These are phyloP conservation scores for Quercus gilva DNA, from an alignment of 306 rosid species.

Conservation along the genomic window DNA sequence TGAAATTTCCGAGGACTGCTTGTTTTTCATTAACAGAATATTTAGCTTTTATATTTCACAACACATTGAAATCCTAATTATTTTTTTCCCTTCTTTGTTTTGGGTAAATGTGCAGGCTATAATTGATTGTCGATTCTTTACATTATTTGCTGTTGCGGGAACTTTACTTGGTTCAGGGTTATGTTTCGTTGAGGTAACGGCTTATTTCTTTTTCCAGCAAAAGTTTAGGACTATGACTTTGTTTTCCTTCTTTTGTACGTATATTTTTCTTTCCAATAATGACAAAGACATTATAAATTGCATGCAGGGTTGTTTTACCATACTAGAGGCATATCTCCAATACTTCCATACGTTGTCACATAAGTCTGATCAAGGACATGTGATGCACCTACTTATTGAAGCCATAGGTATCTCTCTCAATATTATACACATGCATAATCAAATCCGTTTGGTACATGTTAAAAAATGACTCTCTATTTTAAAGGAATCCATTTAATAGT, in stretches of 20 bases:
- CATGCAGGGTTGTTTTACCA: conserved; percentile 47
- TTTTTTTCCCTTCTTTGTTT: background rate
- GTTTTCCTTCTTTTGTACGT: background rate
- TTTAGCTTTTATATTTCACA: too few relatives aligned
- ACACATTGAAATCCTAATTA: too few relatives aligned
- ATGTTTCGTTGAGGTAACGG: conserved; percentile 47
- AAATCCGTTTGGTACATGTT: too few relatives aligned
- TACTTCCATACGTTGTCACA: conserved; percentile 40
- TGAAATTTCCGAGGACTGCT: too few relatives aligned
- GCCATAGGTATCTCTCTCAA: conserved; percentile 36
- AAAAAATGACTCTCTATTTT: too few relatives aligned
- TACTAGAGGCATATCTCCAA: conserved; percentile 39
- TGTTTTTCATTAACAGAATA: too few relatives aligned
- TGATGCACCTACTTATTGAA: conserved; percentile 46
- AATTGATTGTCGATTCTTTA: conserved; percentile 51
- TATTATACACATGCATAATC: too few relatives aligned
- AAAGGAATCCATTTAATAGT: background rate
- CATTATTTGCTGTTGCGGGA: conserved; percentile 50
- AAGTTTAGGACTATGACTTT: background rate
- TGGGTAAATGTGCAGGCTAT: conserved; percentile 28
- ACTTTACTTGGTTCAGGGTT: conserved; percentile 46
- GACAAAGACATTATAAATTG: background rate
- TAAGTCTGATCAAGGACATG: conserved; percentile 35
- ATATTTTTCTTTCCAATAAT: background rate
- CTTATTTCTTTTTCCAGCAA: background rate